These are phyloP conservation scores for Physcomitrium patens DNA, from an alignment of 225 moss, liverwort and hornwort species.

Conservation along the genomic window DNA sequence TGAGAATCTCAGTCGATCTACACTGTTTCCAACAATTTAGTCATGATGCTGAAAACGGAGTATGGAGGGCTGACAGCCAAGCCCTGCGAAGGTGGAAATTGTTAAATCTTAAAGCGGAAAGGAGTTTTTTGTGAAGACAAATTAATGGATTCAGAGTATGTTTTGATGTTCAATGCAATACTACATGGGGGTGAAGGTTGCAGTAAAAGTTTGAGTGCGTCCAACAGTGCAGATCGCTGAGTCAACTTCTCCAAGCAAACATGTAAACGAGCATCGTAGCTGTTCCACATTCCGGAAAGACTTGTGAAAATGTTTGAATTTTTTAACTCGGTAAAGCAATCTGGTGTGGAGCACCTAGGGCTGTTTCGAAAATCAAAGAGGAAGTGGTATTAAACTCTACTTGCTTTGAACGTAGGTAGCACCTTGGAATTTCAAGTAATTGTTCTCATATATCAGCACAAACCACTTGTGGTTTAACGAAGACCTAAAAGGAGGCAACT, in stretches of 20 bases:
- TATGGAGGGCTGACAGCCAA: not conserved
- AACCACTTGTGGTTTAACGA: not conserved
- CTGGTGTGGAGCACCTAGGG: constrained; percentile 23
- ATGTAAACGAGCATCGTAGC: not conserved
- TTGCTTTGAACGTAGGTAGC: too few relatives aligned
- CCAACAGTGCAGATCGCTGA: not conserved
- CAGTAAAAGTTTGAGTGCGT: not conserved
- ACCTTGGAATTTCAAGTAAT: not conserved
- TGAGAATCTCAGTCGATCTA: not conserved
- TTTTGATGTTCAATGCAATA: not conserved
- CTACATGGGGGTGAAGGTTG: not conserved
- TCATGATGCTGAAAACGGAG: not conserved
- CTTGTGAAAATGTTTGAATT: constrained; percentile 21
- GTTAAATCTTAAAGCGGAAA: not conserved
- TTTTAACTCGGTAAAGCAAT: constrained; percentile 31
- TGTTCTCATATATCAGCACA: not conserved
- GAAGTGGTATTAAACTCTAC: constrained; percentile 11
- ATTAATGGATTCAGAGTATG: not conserved
- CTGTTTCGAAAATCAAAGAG: constrained; percentile 44
- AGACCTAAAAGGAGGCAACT: not conserved
- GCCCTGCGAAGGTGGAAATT: not conserved
- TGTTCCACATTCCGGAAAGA: not conserved
- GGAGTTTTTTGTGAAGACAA: not conserved
- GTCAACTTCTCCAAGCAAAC: not conserved
- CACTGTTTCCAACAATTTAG: not conserved